These are phyloP conservation scores for Trichosporon faecale DNA, from an alignment of 1,284 basidiomycete species.

Conservation along the genomic window DNA sequence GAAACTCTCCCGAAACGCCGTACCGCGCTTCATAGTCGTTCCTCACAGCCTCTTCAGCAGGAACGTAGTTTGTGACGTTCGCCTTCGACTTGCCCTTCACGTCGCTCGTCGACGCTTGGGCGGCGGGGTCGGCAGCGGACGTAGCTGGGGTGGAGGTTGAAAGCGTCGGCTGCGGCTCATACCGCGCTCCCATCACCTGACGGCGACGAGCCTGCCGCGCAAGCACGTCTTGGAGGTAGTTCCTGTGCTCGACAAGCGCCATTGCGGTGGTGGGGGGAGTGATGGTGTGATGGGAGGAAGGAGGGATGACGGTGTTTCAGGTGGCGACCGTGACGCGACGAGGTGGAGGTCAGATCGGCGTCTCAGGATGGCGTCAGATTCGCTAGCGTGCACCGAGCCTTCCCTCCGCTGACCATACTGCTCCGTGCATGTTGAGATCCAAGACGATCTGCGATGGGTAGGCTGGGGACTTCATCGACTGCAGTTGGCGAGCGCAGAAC, in stretches of 20 bases:
- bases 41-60: constrained; percentile 88
- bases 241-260: constrained; percentile 56
- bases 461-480: no score
- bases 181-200: constrained; percentile 50
- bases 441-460: neutral
- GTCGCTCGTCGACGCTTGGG: neutral
- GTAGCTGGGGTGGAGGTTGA: constrained; percentile 54
- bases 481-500: neutral
- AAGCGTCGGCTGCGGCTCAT: constrained; percentile 48
- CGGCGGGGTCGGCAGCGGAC: constrained; percentile 51
- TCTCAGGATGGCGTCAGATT: neutral
- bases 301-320: neutral
- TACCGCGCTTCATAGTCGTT: constrained; percentile 92
- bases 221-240: constrained; percentile 54
- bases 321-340: neutral
- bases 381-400: neutral
- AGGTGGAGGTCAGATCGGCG: constrained; percentile 6
- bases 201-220: constrained; percentile 54
- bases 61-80: constrained; percentile 64
- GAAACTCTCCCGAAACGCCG: constrained; percentile 83
- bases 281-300: neutral
- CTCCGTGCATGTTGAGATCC: neutral
- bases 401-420: neutral
- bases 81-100: constrained; percentile 19
- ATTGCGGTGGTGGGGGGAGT: neutral